Evolutionary conservation across 305 asterid species (phyloP).

Genomic region (Solanum hybrid): DNA sequence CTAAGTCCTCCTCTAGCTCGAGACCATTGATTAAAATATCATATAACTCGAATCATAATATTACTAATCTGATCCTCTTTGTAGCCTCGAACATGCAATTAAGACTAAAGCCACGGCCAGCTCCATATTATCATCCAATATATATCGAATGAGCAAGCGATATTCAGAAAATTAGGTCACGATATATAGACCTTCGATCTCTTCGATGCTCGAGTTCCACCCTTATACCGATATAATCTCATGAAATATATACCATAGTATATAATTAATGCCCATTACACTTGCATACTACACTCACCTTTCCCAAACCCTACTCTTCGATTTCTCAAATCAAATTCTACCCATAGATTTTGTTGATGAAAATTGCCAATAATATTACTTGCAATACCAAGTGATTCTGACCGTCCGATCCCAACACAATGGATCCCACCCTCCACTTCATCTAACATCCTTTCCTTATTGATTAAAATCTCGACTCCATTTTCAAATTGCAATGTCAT

Average conservation of each 20-base stretch:
- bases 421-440: slow-evolving; percentile 47
- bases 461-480: slow-evolving; percentile 42
- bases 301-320: slow-evolving; percentile 63
- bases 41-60: background rate
- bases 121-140: background rate
- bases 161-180: background rate
- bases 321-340: slow-evolving; percentile 59
- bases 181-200: background rate
- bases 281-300: slow-evolving; percentile 44
- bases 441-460: slow-evolving; percentile 35
- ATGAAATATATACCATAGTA: too few species aligned
- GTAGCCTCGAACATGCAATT: background rate
- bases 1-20: background rate
- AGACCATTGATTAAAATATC: background rate
- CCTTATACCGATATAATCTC: background rate
- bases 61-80: background rate
- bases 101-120: background rate
- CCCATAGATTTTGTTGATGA: slow-evolving; percentile 81
- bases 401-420: slow-evolving; percentile 67
- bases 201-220: background rate
- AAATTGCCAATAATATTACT: slow-evolving; percentile 78
- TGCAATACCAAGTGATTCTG: slow-evolving; percentile 54
- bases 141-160: background rate
- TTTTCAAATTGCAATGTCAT: slow-evolving; percentile 52
- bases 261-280: background rate